Evolutionary conservation across 345 rosid genomes (phyloP), one percentile per base, ranked within the genome.

Genomic region (Sisymbrium irio): DNA sequence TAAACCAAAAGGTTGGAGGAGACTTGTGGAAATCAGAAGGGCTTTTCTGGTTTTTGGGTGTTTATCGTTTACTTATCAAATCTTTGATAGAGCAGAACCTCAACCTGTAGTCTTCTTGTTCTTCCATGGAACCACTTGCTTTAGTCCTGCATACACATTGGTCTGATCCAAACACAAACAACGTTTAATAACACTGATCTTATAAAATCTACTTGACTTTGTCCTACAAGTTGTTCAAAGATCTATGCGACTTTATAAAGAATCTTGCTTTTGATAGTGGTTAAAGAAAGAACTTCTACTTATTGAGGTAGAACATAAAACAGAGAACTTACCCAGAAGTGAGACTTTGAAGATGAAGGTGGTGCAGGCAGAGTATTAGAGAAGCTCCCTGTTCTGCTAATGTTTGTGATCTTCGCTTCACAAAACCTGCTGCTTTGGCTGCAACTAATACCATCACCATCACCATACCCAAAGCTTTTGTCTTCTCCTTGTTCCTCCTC

Each of bases 101-200:
- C 27, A 65, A 77, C 13, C 36, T 58, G 72, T 71, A 58, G 62
- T 65, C 77, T 81, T 86, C 74, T 75, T 82, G 68, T 76, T 74
- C 81, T 71, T 86, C 96, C 93, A 85, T 40, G 87, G 88, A 68
- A 85, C 83, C 70, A 78, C 92, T 49, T 85, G 88, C 83, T 86
- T 92, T 75, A 90, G 67, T 25, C 98, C 88, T 56, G 82, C 88
- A 57, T 76, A 90, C 70, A 92, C 67, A 51, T 78, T 79, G 11
- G 81, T 84, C 98, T 92, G 87, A 77, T 71, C 70, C 73, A 72
- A 66, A 45, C 19, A 71, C 42, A 77, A 64, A 55, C 11, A 30
- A 20, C 44, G 17, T 6, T 30, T 58, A 7, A 53, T n/a, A n/a
- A n/a, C n/a, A n/a, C n/a, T 60, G 12, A 6, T 12, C 28, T 15